phyloP scores from a whole-genome alignment of 495 filamentous ascomycete genomes.

The Trichocladium uniseriatum region DNA sequence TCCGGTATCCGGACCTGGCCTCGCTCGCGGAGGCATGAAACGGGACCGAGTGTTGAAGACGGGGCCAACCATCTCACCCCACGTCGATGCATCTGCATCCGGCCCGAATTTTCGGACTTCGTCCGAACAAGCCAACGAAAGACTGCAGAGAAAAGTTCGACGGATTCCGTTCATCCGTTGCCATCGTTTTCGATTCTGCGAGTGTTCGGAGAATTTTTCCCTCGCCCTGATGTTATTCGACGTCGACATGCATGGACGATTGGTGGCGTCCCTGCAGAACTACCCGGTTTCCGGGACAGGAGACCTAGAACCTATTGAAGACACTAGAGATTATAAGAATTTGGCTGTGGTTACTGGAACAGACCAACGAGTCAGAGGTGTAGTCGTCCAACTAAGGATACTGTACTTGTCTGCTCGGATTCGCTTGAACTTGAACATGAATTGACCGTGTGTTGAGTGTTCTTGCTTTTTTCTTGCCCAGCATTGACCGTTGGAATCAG shows the following conservation, averaged over 20 bases:
- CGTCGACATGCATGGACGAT: background rate
- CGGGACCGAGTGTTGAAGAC: background rate
- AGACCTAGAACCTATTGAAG: too few relatives aligned
- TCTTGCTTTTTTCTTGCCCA: too few relatives aligned
- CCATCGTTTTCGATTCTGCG: background rate
- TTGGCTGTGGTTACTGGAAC: too few relatives aligned
- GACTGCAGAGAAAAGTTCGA: too few relatives aligned
- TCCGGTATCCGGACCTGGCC: conserved; percentile 69
- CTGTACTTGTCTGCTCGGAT: too few relatives aligned
- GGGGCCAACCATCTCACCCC: background rate
- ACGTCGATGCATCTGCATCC: conserved; percentile 1
- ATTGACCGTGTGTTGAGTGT: too few relatives aligned
- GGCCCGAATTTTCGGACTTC: background rate
- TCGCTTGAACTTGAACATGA: too few relatives aligned
- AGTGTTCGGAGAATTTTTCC: conserved; percentile 1
- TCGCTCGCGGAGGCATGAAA: conserved; percentile 37
- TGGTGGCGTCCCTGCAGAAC: background rate
- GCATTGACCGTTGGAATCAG: background rate
- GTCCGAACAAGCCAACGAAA: background rate
- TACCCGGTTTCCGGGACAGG: too few relatives aligned
- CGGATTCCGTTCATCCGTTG: too few relatives aligned
- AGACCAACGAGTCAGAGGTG: too few relatives aligned
- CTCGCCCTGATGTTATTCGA: background rate
- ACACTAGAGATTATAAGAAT: too few relatives aligned
- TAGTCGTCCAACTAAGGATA: too few relatives aligned